Evolutionary conservation across 257 asterid species (phyloP).

Genomic region (Salvia splendens): DNA sequence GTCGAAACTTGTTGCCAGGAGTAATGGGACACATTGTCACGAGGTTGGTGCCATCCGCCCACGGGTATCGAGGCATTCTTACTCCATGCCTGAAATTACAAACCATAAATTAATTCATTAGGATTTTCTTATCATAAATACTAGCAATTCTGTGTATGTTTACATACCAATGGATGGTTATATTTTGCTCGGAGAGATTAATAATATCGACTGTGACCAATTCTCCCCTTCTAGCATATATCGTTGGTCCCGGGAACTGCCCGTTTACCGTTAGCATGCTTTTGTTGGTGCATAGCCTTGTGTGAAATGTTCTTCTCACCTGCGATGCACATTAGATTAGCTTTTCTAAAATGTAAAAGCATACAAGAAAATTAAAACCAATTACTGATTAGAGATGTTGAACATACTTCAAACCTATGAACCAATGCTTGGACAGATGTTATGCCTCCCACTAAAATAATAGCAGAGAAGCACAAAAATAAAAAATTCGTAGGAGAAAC

Average conservation of each 20-base stretch:
- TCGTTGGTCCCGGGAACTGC: constrained; percentile 40
- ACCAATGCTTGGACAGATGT: neutral
- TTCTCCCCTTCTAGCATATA: constrained; percentile 33
- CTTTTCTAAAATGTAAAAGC: no score
- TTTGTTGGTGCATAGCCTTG: constrained; percentile 33
- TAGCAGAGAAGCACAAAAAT: neutral
- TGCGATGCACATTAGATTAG: neutral
- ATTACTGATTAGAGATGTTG: no score
- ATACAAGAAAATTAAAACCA: no score
- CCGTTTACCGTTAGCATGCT: constrained; percentile 39
- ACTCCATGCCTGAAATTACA: constrained; percentile 52
- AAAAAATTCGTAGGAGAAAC: neutral
- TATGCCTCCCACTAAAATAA: neutral
- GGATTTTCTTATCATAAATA: no score
- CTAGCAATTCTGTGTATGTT: neutral
- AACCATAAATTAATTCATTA: neutral
- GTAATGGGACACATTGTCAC: constrained; percentile 51
- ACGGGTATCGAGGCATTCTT: constrained; percentile 49
- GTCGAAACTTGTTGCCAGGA: constrained; percentile 45
- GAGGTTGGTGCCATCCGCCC: constrained; percentile 56
- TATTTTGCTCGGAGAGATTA: constrained; percentile 27
- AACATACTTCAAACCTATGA: no score
- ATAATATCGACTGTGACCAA: constrained; percentile 15
- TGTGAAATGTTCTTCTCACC: neutral
- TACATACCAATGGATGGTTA: constrained; percentile 45